These are phyloP conservation scores for Pigoraptor vietnamica DNA, from an alignment of 78 protist species.

Conservation along the genomic window DNA sequence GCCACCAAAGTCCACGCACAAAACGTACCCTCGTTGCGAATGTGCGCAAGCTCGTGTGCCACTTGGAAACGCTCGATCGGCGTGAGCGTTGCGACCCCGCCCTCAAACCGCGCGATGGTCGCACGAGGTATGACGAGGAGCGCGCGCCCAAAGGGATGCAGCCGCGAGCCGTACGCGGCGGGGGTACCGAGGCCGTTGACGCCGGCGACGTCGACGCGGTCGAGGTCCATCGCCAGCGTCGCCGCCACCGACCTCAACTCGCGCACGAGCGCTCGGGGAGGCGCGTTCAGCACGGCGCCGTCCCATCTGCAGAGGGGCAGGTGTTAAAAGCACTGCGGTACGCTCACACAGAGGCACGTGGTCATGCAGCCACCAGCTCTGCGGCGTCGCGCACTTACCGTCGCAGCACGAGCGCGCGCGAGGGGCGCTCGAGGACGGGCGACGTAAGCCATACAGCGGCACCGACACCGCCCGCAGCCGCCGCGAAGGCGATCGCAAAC, in stretches of 20 bases:
- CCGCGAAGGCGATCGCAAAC: neutral
- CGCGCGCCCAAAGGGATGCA: neutral
- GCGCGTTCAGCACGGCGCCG: neutral
- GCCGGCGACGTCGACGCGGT: neutral
- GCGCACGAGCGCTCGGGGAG: neutral
- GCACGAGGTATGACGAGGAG: neutral
- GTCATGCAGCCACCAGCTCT: neutral
- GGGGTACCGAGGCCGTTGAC: neutral
- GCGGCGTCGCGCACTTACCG: neutral
- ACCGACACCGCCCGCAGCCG: neutral
- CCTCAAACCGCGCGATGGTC: neutral
- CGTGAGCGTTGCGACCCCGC: neutral
- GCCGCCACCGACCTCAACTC: neutral
- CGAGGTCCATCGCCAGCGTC: neutral
- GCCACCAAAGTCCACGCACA: no score
- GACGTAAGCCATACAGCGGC: neutral
- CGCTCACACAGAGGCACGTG: neutral
- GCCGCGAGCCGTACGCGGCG: neutral
- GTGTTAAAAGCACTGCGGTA: no score
- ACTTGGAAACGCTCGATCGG: neutral
- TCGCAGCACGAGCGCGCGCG: neutral
- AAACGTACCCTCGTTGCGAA: neutral
- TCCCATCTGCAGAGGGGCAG: no score
- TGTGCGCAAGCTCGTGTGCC: neutral
- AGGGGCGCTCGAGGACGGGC: neutral